These are phyloP conservation scores for Verbena officinalis DNA, from an alignment of 257 asterid species.

Conservation along the genomic window DNA sequence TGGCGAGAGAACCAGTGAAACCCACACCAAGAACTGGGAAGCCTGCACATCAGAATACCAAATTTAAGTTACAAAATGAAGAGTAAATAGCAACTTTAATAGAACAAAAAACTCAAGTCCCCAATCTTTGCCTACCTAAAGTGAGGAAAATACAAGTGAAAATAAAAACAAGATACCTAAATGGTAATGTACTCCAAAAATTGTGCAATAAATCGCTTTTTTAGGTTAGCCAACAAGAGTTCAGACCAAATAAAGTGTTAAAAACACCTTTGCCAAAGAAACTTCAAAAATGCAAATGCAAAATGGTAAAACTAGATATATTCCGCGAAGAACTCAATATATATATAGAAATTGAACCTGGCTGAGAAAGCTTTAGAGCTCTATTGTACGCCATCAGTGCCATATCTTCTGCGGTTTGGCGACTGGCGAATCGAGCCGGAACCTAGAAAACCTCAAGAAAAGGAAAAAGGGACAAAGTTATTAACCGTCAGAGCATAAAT, in stretches of 20 bases:
- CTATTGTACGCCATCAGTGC: slow-evolving; percentile 86
- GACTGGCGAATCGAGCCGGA: slow-evolving; percentile 64
- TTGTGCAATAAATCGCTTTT: not conserved
- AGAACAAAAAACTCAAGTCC: not conserved
- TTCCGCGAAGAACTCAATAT: slow-evolving; percentile 1
- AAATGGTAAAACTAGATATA: not conserved
- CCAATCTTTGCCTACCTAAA: slow-evolving; percentile 12
- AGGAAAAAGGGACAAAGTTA: not conserved
- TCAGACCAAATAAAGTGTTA: not conserved
- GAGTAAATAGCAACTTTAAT: slow-evolving; percentile 9
- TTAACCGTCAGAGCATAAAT: not conserved
- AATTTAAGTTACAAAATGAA: slow-evolving; percentile 20
- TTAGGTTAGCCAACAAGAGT: not conserved
- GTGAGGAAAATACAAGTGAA: not conserved
- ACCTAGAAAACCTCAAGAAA: slow-evolving; percentile 41
- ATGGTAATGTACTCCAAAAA: not conserved
- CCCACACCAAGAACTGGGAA: slow-evolving; percentile 85
- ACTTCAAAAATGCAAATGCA: not conserved
- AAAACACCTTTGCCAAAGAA: not conserved
- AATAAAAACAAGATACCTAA: not conserved
- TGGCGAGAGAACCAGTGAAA: slow-evolving; percentile 83
- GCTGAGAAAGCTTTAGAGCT: slow-evolving; percentile 82
- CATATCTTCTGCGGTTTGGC: slow-evolving; percentile 85
- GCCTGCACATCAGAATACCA: slow-evolving; percentile 45
- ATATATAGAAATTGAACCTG: slow-evolving; percentile 46